These are phyloP conservation scores for Calocybe cyanea DNA, from an alignment of 768 basidiomycete genomes.

Conservation along the genomic window DNA sequence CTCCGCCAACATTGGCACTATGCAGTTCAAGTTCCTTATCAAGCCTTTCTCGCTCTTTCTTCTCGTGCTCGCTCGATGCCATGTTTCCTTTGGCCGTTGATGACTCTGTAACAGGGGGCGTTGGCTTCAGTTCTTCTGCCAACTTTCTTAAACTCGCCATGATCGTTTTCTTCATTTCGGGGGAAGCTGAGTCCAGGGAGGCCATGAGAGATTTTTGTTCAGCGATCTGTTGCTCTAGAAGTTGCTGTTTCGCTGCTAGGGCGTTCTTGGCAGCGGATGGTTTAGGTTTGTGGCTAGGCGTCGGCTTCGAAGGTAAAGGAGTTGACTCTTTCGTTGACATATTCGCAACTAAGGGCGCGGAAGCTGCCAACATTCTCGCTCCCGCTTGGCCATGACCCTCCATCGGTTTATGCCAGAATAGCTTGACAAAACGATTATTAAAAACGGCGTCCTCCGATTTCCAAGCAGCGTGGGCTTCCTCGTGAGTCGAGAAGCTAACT, in stretches of 20 bases:
- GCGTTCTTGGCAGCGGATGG: slow-evolving; percentile 37
- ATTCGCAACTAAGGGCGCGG: slow-evolving; percentile 71
- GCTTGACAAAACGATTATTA: slow-evolving; percentile 89
- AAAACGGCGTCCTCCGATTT: slow-evolving; percentile 94
- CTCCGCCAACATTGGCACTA: slow-evolving; percentile 35
- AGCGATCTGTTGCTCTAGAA: slow-evolving; percentile 76
- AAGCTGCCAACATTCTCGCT: slow-evolving; percentile 74
- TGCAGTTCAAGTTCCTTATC: slow-evolving; percentile 84
- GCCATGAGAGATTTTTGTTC: slow-evolving; percentile 88
- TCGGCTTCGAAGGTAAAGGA: slow-evolving; percentile 14
- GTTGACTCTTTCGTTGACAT: slow-evolving; percentile 36
- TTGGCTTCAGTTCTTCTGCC: slow-evolving; percentile 70
- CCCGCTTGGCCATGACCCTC: slow-evolving; percentile 86
- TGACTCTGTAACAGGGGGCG: slow-evolving; percentile 25
- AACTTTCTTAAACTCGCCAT: slow-evolving; percentile 74
- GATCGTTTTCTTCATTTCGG: slow-evolving; percentile 76
- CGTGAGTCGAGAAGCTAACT: slow-evolving; percentile 81
- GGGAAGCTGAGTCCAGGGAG: slow-evolving; percentile 55
- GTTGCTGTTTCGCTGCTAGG: slow-evolving; percentile 70
- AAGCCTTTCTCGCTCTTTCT: slow-evolving; percentile 59
- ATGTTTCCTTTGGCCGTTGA: slow-evolving; percentile 21
- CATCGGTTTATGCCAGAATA: slow-evolving; percentile 94
- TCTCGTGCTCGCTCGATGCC: slow-evolving; percentile 40
- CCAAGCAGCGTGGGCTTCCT: slow-evolving; percentile 86
- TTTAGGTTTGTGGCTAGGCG: slow-evolving; percentile 33